A percentile compares a stretch with the other conserved stretches of the same genome.
These are phyloP conservation scores for Chaetomium sp. DNA, from an alignment of 2,329 filamentous ascomycete species.

Conservation along the genomic window DNA sequence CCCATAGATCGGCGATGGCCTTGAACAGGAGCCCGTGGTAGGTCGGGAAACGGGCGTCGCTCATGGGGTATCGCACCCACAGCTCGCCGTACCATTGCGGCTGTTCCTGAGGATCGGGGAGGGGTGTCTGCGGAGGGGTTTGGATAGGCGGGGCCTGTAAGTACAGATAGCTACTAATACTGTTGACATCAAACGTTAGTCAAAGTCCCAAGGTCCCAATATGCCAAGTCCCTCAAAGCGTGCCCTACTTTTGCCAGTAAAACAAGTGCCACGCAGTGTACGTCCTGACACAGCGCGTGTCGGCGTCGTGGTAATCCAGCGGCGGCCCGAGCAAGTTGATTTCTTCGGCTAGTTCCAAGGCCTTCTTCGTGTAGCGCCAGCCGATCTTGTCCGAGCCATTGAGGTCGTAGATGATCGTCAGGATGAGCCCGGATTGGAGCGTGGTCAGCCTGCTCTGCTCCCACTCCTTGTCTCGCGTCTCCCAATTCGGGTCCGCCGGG, in stretches of 20 bases:
- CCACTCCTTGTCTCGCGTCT: constrained; percentile 19
- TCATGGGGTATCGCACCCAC: constrained; percentile 27
- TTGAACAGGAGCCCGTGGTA: constrained; percentile 25
- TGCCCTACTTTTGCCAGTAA: constrained; percentile 28
- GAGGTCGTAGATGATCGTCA: constrained; percentile 27
- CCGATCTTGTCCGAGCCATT: constrained; percentile 35
- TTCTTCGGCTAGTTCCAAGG: constrained; percentile 28
- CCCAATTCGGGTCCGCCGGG: constrained; percentile 16
- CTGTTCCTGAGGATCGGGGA: constrained; percentile 26
- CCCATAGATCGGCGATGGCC: constrained; percentile 26
- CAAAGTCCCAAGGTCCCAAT: neutral
- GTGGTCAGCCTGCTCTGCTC: constrained; percentile 26
- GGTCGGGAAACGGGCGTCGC: constrained; percentile 19
- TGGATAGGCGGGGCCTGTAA: constrained; percentile 22
- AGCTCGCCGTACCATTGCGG: constrained; percentile 29
- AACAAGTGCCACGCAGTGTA: constrained; percentile 32
- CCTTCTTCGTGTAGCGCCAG: constrained; percentile 28
- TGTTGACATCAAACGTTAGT: constrained; percentile 5
- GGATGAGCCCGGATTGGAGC: constrained; percentile 30
- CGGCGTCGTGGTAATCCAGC: constrained; percentile 13
- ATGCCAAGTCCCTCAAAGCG: neutral
- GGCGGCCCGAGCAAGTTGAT: constrained; percentile 28
- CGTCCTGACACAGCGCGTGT: constrained; percentile 22
- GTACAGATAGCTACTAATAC: constrained; percentile 24
- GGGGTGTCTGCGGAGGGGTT: constrained; percentile 20